phyloP scores from a whole-genome alignment of 352 stramenopile genomes.

The Pythium myriotylum region DNA sequence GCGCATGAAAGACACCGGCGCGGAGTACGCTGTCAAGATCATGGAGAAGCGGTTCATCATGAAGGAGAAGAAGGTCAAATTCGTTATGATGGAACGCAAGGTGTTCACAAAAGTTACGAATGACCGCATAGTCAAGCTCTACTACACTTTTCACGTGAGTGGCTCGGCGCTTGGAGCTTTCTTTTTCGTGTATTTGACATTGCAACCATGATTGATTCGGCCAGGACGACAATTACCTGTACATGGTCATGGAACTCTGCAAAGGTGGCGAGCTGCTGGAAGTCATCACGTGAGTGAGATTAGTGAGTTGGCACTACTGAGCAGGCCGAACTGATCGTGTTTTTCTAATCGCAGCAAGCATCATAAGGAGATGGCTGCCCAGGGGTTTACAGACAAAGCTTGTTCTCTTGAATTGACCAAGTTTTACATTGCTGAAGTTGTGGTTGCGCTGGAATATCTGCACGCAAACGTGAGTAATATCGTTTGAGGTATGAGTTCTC shows the following conservation, averaged over 20 bases:
- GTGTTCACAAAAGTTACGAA: constrained; percentile 90
- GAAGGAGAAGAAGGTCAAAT: constrained; percentile 92
- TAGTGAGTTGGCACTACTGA: no score
- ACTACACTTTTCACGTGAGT: constrained; percentile 88
- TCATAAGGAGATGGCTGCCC: constrained; percentile 66
- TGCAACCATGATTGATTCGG: background rate
- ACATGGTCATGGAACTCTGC: constrained; percentile 92
- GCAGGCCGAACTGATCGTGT: background rate
- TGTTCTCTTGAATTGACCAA: constrained; percentile 85
- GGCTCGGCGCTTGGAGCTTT: background rate
- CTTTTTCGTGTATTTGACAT: background rate
- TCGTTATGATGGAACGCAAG: constrained; percentile 92
- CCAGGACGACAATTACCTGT: constrained; percentile 83
- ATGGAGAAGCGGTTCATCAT: constrained; percentile 92
- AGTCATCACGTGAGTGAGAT: constrained; percentile 72
- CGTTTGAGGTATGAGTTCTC: background rate
- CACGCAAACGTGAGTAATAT: constrained; percentile 51
- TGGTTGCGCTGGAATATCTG: constrained; percentile 94
- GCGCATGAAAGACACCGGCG: constrained; percentile 87
- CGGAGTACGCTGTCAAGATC: constrained; percentile 91
- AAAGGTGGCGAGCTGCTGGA: constrained; percentile 85
- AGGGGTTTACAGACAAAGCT: constrained; percentile 58
- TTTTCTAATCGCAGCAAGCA: constrained; percentile 53
- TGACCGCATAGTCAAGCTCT: constrained; percentile 89
- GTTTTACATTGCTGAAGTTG: constrained; percentile 95